A percentile compares a stretch with the other conserved stretches of the same genome.
Evolutionary conservation across 306 rosid species (phyloP).

Genomic region (Alnus rubra): DNA sequence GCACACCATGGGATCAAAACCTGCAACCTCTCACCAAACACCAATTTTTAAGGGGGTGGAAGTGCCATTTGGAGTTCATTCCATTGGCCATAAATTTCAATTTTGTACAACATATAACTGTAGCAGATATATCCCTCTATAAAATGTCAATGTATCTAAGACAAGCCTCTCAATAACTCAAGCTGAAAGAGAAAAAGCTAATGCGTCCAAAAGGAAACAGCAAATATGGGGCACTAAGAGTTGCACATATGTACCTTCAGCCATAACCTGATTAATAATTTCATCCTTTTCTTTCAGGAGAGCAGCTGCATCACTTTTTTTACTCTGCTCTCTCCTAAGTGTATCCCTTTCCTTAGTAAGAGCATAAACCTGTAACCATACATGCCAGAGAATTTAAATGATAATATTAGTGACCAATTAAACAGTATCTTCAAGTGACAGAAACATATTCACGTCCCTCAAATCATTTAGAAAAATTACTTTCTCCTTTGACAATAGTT

Average conservation of each 20-base stretch:
- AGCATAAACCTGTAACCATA: constrained; percentile 74
- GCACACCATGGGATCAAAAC: background rate
- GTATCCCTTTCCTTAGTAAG: constrained; percentile 98
- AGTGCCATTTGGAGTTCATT: background rate
- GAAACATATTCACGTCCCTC: background rate
- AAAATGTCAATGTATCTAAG: background rate
- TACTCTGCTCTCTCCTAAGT: constrained; percentile 91
- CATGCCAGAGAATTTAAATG: constrained; percentile 23
- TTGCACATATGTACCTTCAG: constrained; percentile 67
- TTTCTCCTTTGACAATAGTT: background rate
- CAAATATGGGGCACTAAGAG: background rate
- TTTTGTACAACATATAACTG: background rate
- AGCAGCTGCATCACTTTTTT: constrained; percentile 95
- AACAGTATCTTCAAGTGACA: constrained; percentile 10
- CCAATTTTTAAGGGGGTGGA: background rate
- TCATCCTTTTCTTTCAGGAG: constrained; percentile 99
- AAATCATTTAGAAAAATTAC: background rate
- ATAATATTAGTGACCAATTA: constrained; percentile 14
- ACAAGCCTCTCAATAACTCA: background rate
- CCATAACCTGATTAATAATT: constrained; percentile 98
- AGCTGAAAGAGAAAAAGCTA: background rate
- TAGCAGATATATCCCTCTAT: background rate
- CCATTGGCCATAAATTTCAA: background rate
- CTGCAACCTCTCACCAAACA: background rate
- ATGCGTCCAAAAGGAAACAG: background rate